phyloP scores from a whole-genome alignment of 176 grass and related monocot species.

The Raddia guianensis region DNA sequence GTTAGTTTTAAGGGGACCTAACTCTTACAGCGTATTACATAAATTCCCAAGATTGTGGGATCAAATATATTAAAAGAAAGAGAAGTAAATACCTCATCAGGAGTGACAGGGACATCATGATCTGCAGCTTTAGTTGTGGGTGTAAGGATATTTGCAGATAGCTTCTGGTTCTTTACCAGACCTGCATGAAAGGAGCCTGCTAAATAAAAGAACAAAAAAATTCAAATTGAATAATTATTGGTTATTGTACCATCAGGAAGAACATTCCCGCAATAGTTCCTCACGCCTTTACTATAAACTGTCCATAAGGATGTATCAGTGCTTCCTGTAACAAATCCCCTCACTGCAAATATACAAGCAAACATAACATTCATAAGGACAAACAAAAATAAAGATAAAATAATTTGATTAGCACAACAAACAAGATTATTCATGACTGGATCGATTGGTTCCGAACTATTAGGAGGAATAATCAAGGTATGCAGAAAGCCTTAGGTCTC shows the following conservation, averaged over 20 bases:
- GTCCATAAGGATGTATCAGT: conserved; percentile 98
- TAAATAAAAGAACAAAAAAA: conserved; percentile 21
- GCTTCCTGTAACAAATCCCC: conserved; percentile 92
- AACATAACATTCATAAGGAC: conserved; percentile 2
- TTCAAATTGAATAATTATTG: not conserved
- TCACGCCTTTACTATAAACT: conserved; percentile 80
- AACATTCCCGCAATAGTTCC: conserved; percentile 92
- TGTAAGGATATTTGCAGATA: conserved; percentile 80
- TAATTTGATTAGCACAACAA: conserved; percentile 15
- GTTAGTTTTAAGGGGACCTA: conserved; percentile 6
- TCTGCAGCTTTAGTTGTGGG: conserved; percentile 91
- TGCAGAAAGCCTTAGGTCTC: conserved; percentile 45
- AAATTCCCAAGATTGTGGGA: not conserved
- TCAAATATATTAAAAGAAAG: not conserved
- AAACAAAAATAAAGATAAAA: not conserved
- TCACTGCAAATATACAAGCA: conserved; percentile 54
- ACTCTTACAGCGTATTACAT: not conserved
- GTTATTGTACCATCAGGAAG: conserved; percentile 66
- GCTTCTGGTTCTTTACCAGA: conserved; percentile 91
- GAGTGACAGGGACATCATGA: conserved; percentile 87
- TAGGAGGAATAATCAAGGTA: conserved; percentile 33
- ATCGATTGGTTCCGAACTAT: not conserved
- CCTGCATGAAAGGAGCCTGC: conserved; percentile 40
- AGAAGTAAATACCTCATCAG: conserved; percentile 61
- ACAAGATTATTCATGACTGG: conserved; percentile 8